Conservation (phyloP, 352 stramenopile species). For the Phytophthora multivora region DNA sequence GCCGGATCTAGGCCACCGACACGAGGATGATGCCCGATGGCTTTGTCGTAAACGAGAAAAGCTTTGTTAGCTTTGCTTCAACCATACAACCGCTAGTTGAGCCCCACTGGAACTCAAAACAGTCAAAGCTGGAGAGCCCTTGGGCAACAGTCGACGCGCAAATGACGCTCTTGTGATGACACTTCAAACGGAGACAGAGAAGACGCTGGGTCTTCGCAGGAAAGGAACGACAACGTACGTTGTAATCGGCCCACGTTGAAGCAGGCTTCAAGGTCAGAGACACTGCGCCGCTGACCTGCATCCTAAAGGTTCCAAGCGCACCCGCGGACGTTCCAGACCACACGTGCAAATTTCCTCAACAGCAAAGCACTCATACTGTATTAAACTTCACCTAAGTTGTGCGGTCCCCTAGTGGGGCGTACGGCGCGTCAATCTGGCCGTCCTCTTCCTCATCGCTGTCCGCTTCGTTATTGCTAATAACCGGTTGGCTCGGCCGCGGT, state of each 20-base stretch:
- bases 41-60: constrained; percentile 11
- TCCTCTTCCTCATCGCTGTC: constrained; percentile 19
- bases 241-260: constrained; percentile 21
- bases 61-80: constrained; percentile 8
- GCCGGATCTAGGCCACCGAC: background rate
- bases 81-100: constrained; percentile 3
- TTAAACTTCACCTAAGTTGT: constrained; percentile 21
- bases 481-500: constrained; percentile 12
- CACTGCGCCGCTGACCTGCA: constrained; percentile 1
- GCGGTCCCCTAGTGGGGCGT: constrained; percentile 22
- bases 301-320: background rate
- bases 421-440: constrained; percentile 24
- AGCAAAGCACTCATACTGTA: constrained; percentile 28
- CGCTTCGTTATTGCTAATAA: constrained; percentile 5
- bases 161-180: constrained; percentile 3
- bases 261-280: constrained; percentile 13
- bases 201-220: background rate
- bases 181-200: constrained; percentile 2
- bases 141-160: background rate
- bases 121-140: no score
- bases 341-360: constrained; percentile 6
- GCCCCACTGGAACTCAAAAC: background rate
- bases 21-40: constrained; percentile 4
- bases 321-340: constrained; percentile 5
- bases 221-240: background rate